These are phyloP conservation scores for Alternaria postmessia DNA, from an alignment of 2,329 filamentous ascomycete species.

Conservation along the genomic window DNA sequence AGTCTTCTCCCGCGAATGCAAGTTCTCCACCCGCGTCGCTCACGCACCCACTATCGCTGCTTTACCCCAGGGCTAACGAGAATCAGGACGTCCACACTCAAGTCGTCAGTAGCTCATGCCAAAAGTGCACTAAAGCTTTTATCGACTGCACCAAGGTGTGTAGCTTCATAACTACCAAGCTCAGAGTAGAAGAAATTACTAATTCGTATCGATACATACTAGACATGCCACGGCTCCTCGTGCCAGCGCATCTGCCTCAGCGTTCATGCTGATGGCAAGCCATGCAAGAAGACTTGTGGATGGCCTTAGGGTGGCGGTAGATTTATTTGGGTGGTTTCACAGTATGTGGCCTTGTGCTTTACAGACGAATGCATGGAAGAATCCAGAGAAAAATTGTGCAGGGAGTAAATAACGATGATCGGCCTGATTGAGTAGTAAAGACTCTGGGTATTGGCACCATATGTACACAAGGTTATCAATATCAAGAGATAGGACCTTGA, in stretches of 20 bases:
- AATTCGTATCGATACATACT: no score
- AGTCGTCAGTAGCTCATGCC: background rate
- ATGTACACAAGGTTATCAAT: no score
- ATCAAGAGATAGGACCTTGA: no score
- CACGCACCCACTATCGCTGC: no score
- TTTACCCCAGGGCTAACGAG: background rate
- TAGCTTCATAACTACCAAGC: background rate
- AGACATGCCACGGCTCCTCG: background rate
- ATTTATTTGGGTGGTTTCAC: background rate
- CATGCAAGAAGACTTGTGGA: background rate
- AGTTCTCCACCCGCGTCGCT: no score
- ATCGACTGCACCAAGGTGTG: background rate
- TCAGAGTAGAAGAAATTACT: no score
- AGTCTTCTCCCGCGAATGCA: background rate
- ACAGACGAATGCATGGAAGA: no score
- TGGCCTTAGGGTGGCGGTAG: background rate
- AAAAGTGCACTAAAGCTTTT: background rate
- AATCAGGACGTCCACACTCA: background rate
- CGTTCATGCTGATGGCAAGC: background rate
- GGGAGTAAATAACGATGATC: no score
- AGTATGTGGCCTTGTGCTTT: no score
- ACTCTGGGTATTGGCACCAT: no score
- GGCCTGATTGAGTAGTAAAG: no score
- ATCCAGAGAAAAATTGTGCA: no score
- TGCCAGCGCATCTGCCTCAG: background rate